A percentile compares a stretch with the other conserved stretches of the same genome.
Conservation (phyloP, 176 grass and related monocot species). For the Aegilops umbellulata region DNA sequence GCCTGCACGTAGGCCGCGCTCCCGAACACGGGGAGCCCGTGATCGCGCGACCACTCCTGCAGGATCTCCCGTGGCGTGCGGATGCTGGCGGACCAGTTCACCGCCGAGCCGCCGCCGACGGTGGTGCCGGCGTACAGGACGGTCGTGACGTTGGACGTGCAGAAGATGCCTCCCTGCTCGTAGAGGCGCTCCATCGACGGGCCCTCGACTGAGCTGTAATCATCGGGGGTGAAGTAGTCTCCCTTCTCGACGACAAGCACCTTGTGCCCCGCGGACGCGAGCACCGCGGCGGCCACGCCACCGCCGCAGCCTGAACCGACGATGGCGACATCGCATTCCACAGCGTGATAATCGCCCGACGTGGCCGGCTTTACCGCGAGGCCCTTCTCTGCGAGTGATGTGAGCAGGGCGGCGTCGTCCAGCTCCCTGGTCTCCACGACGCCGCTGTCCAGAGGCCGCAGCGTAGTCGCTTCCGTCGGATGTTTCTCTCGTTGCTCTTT, state of each 20-base stretch:
- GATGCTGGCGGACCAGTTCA: constrained; percentile 96
- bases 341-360: constrained; percentile 11
- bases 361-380: constrained; percentile 38
- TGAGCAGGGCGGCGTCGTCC: constrained; percentile 46
- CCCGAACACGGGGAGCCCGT: constrained; percentile 49
- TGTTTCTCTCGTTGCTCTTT: constrained; percentile 3
- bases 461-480: background rate
- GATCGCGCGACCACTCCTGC: constrained; percentile 70
- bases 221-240: constrained; percentile 59
- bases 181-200: constrained; percentile 72
- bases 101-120: constrained; percentile 83
- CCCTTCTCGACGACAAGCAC: constrained; percentile 94
- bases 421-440: constrained; percentile 49
- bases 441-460: constrained; percentile 47
- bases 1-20: constrained; percentile 42
- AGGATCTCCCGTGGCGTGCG: constrained; percentile 53
- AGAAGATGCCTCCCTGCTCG: constrained; percentile 57
- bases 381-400: constrained; percentile 49
- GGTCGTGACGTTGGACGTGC: constrained; percentile 44
- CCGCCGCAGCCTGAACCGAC: constrained; percentile 92
- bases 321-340: constrained; percentile 75
- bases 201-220: constrained; percentile 76
- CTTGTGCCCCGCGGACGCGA: constrained; percentile 71
- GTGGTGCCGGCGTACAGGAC: constrained; percentile 68
- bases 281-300: constrained; percentile 71